Evolutionary conservation across 73 alveolate genomes (phyloP).

Genomic region (Uronychia binucleata): DNA sequence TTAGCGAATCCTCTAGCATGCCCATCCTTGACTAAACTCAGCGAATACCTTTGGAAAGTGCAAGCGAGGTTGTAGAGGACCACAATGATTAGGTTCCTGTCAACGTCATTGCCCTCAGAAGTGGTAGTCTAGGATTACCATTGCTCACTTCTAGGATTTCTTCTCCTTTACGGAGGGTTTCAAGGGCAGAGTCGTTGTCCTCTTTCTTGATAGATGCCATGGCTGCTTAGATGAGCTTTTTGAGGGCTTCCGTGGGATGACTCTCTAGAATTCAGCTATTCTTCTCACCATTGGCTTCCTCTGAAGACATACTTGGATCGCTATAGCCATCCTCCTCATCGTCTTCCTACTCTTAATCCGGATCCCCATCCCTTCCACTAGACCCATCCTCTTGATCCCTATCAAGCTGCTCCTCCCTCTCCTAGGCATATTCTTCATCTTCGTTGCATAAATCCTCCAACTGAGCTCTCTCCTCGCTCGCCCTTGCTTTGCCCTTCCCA

Average conservation of each 20-base stretch:
- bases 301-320: not conserved
- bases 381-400: no score
- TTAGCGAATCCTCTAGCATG: conserved; percentile 53
- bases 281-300: not conserved
- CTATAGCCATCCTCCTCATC: not conserved
- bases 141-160: not conserved
- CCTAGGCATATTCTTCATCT: no score
- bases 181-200: not conserved
- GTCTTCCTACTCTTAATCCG: no score
- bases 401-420: no score
- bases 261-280: not conserved
- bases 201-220: not conserved
- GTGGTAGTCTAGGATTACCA: conserved; percentile 25
- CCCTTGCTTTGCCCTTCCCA: no score
- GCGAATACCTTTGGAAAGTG: conserved; percentile 38
- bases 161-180: not conserved
- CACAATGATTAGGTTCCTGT: conserved; percentile 64
- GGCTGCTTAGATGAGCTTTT: not conserved
- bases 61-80: conserved; percentile 70
- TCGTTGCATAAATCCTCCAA: no score
- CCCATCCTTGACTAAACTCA: conserved; percentile 23
- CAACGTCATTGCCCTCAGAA: conserved; percentile 75
- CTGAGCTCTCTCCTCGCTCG: no score
- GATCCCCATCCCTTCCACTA: no score
- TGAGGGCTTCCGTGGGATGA: not conserved